Evolutionary conservation across 192 early-diverging fungal genomes (phyloP), one percentile per base, ranked within the genome.

Genomic region (Helicostylum pulchrum): DNA sequence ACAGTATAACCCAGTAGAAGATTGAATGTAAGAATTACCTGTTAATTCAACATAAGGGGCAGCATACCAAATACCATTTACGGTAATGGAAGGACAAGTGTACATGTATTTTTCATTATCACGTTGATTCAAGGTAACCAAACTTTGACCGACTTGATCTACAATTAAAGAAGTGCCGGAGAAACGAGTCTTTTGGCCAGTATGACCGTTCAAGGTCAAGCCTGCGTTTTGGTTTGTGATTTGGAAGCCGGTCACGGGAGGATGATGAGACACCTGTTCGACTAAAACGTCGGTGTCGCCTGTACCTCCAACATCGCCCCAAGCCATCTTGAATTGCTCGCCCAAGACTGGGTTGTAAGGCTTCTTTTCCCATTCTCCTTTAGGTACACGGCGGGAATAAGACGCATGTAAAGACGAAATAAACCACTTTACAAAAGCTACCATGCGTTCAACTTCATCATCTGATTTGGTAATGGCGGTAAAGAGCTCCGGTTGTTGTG

Each of bases 351-450:
- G 80, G 12, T 81, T 81, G 19, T 67, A 65, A 21, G 63, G 71
- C 61, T 85, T 88, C 61, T 90, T 90, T 60, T 92, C 90, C 71
- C 79, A 82, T 77, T 88, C 86, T 9, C 83, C 85, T 58, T 84
- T 84, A 11, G 87, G 87, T 26, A 84, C 80, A 45, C 89, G 83
- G 45, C 80, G 83, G 56, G 86, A 79, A 73, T 85, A 90, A 31
- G 86, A 88, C 26, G 89, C 90, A 61, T 90, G 87, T 14, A 92
- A 79, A 32, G 90, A 88, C 21, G 89, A 90, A 34, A 92, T 78
- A 64, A 87, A 92, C 90, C 90, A 92, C 57, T 80, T 78, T 23
- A 87, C 77, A 46, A 86, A 84, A 43, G 77, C 80, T 70, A 87
- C 67, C 74, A 88, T 85, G 48, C 89, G 82, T 31, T 90, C 84